Base-by-base conservation (phyloP, 164 flowering plant genomes). In the Chimonanthus praecox region DNA sequence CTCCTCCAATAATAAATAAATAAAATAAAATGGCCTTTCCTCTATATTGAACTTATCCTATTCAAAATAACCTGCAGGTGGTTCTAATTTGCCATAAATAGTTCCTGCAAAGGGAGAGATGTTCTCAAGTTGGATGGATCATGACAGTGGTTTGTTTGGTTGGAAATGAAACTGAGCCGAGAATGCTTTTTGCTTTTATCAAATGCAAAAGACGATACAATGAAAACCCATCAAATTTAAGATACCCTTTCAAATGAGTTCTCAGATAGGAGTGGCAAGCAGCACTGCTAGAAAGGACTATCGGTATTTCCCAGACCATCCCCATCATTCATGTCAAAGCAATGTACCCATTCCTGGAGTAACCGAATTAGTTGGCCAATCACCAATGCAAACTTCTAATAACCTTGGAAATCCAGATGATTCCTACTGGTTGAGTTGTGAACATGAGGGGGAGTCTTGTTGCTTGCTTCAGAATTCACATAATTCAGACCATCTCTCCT, bases 351-450 rank as follows among this genome's bases (percentile, higher is more conserved):
- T 72, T 58, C 68, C 78, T 58, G 73, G 46, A 5, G 8, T 43
- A 60, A 58, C 47, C 61, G 67, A 67, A 58, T 45, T 43, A 70
- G 51, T 47, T 7, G 50, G 45, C 10, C 66, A 45, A 49, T 73
- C 71, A 72, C 70, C 82, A 45, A 85, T 80, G 83, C 84, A 82
- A 75, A 45, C 82, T 51, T 82, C 88, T 72, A 75, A 80, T 78
- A 74, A 76, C 58, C 77, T 63, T 15, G 72, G 62, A n/a, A 71
- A 70, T 68, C 71, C 76, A 47, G 68, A 70, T 46, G 79, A 72
- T 49, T 71, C 81, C 18, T 60, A 68, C 54, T 60, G 69, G 76
- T 74, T 77, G 66, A 76, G 67, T 65, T 65, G 72, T 67, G 75
- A 78, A 75, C 65, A 58, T 8, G 82, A 85, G 60, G 64, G 63